Percentiles rank a stretch among this genome's conserved stretches.
phyloP scores from a whole-genome alignment of 2,329 filamentous ascomycete species.

The Fusarium nematophilum region DNA sequence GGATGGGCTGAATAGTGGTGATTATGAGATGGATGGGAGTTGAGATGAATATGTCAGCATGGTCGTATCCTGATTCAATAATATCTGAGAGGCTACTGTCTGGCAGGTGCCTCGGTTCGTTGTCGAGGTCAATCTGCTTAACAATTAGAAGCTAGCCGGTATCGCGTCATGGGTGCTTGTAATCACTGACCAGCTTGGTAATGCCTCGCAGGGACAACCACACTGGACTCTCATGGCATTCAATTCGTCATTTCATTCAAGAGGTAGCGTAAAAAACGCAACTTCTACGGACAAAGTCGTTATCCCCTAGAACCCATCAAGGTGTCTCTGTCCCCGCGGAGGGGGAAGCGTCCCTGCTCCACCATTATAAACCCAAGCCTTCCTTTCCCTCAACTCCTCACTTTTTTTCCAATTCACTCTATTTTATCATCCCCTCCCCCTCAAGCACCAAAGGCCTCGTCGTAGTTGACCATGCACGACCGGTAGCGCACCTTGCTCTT shows the following conservation, averaged over 20 bases:
- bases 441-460: constrained; percentile 71
- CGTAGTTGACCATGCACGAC: constrained; percentile 78
- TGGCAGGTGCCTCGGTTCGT: no score
- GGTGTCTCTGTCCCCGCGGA: constrained; percentile 28
- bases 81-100: no score
- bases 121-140: no score
- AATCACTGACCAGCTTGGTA: no score
- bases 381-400: constrained; percentile 6
- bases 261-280: background rate
- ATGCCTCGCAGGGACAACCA: no score
- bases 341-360: constrained; percentile 20
- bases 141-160: no score
- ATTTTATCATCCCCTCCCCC: background rate
- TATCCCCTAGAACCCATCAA: constrained; percentile 33
- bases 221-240: no score
- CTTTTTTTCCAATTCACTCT: constrained; percentile 9
- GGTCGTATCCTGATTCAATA: background rate
- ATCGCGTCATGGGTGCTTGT: background rate
- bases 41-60: background rate
- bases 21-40: background rate
- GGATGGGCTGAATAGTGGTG: background rate
- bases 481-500: constrained; percentile 80
- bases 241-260: constrained; percentile 30
- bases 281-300: constrained; percentile 18
- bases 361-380: constrained; percentile 18